These are phyloP conservation scores for Cymbopogon flexuosus DNA, from an alignment of 202 grass and related monocot species.

Conservation along the genomic window DNA sequence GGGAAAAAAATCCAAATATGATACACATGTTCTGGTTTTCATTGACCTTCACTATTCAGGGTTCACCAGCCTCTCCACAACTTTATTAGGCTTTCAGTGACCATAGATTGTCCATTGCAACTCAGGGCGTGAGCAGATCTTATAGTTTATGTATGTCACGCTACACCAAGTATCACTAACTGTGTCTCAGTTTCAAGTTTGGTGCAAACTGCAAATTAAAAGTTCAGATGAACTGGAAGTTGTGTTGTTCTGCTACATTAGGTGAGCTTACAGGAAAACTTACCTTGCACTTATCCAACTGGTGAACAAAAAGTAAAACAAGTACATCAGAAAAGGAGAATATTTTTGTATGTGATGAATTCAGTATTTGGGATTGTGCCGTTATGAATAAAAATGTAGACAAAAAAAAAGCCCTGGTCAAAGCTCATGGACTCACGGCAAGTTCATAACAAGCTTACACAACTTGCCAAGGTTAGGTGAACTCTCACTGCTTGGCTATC, in stretches of 20 bases:
- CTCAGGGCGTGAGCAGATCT: background rate
- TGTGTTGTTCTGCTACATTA: background rate
- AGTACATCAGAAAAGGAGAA: background rate
- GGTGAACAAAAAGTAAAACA: background rate
- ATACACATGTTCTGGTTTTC: background rate
- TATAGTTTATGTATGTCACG: background rate
- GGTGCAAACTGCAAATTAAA: background rate
- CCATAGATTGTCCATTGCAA: background rate
- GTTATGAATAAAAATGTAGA: background rate
- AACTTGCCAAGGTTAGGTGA: background rate
- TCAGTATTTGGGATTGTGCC: background rate
- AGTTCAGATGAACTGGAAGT: background rate
- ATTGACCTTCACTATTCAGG: background rate
- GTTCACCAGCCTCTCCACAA: background rate
- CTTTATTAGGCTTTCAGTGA: background rate
- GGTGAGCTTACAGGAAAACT: background rate
- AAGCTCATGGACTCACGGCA: background rate
- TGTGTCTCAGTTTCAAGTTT: background rate
- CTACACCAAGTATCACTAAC: background rate
- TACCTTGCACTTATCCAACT: background rate
- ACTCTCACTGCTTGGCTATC: background rate
- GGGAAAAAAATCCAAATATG: background rate
- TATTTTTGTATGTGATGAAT: background rate
- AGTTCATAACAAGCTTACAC: background rate
- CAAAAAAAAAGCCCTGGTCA: background rate